phyloP scores from a whole-genome alignment of 2,329 filamentous ascomycete species.

The Fusarium bactridioides region DNA sequence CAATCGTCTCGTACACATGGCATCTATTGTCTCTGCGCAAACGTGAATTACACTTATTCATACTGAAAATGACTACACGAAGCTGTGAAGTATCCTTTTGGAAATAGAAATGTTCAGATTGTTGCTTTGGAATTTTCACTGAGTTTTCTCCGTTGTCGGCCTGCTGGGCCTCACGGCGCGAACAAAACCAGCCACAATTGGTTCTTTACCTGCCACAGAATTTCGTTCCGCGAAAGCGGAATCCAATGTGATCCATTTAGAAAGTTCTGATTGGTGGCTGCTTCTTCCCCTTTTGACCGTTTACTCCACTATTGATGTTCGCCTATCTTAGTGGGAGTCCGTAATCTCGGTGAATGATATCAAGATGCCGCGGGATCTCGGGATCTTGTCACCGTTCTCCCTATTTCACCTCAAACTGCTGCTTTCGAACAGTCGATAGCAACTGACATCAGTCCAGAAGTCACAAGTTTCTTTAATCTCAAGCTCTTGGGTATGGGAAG shows the following conservation, averaged over 20 bases:
- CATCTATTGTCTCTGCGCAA: not conserved
- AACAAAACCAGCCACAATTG: not conserved
- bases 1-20: fast-evolving
- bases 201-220: not conserved
- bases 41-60: fast-evolving
- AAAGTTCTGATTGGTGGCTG: fast-evolving
- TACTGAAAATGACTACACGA: fast-evolving
- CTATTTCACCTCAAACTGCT: fast-evolving
- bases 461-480: too few species aligned
- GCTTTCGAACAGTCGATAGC: fast-evolving
- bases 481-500: fast-evolving
- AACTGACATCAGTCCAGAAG: too few species aligned
- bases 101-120: fast-evolving
- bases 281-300: fast-evolving
- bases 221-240: not conserved
- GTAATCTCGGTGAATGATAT: not conserved
- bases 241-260: fast-evolving
- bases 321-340: not conserved
- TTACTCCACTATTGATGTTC: fast-evolving
- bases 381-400: fast-evolving
- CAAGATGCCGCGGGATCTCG: not conserved
- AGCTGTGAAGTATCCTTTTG: fast-evolving
- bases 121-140: not conserved
- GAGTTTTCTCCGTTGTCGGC: not conserved
- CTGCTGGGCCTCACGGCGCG: not conserved